A percentile compares a stretch with the other conserved stretches of the same genome.
Conservation (phyloP, 345 rosid genomes). For the Kandelia obovata region DNA sequence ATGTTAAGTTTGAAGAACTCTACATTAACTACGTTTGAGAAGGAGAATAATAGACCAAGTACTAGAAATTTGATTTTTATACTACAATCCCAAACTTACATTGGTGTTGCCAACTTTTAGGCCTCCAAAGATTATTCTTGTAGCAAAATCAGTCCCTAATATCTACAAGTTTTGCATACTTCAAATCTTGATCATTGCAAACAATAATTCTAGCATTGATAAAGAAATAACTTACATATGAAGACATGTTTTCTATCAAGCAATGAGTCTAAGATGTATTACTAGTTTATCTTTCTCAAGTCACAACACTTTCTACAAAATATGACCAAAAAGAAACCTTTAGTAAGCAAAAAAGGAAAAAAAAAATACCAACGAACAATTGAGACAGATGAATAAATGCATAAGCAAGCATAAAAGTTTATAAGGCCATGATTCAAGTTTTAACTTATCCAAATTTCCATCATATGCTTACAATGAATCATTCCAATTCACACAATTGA, state of each 20-base stretch:
- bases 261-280: background rate
- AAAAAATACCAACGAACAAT: background rate
- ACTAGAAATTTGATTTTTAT: no score
- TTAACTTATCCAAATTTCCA: no score
- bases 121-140: no score
- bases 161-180: background rate
- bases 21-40: no score
- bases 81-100: background rate
- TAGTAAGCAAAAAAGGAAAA: no score
- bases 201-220: background rate
- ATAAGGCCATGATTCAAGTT: no score
- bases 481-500: no score
- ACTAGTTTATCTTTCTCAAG: slow-evolving; percentile 6
- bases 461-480: no score
- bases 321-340: background rate
- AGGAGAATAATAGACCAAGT: no score
- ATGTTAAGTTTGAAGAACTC: no score
- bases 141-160: background rate
- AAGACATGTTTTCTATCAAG: slow-evolving; percentile 9
- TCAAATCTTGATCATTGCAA: background rate
- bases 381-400: background rate
- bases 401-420: background rate
- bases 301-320: slow-evolving; percentile 17
- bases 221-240: slow-evolving; percentile 19
- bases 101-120: no score